Percentiles rank a stretch among this genome's conserved stretches.
Evolutionary conservation across 2,329 filamentous ascomycete genomes (phyloP).

Genomic region (Rhynchosporium graminicola): DNA sequence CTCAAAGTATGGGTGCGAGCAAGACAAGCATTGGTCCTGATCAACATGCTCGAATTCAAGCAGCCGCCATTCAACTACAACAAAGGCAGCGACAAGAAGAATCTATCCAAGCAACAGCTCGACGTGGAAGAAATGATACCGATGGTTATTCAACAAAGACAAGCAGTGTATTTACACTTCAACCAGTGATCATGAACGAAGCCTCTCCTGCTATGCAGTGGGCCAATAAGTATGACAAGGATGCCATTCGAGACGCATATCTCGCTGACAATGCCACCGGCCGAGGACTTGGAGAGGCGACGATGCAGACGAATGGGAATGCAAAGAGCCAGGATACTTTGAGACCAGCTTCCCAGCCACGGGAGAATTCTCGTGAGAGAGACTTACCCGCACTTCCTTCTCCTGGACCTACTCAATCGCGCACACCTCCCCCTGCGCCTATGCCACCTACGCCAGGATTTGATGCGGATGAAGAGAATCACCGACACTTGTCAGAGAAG

Average conservation of each 20-base stretch:
- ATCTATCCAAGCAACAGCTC: conserved; percentile 49
- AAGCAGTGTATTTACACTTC: conserved; percentile 84
- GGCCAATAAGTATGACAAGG: conserved; percentile 93
- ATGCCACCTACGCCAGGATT: conserved; percentile 33
- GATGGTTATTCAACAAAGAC: conserved; percentile 70
- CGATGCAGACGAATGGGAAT: conserved; percentile 46
- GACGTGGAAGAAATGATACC: conserved; percentile 57
- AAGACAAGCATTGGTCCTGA: conserved; percentile 86
- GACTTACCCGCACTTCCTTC: conserved; percentile 46
- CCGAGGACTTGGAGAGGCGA: conserved; percentile 57
- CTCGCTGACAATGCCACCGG: conserved; percentile 73
- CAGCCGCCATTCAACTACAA: conserved; percentile 82
- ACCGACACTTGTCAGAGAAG: conserved; percentile 42
- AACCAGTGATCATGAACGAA: conserved; percentile 80
- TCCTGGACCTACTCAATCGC: conserved; percentile 40
- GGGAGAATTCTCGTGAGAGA: conserved; percentile 30
- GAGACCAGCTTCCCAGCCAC: conserved; percentile 25
- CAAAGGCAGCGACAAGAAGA: conserved; percentile 72
- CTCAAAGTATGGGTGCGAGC: conserved; percentile 53
- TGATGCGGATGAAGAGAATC: conserved; percentile 26
- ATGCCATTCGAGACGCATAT: conserved; percentile 83
- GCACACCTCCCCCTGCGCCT: conserved; percentile 30
- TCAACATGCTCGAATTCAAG: conserved; percentile 90
- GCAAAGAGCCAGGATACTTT: conserved; percentile 33
- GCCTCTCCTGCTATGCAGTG: conserved; percentile 95